Conservation (phyloP, 805 yeast species). For the Tetrapisispora iriomotensis region DNA sequence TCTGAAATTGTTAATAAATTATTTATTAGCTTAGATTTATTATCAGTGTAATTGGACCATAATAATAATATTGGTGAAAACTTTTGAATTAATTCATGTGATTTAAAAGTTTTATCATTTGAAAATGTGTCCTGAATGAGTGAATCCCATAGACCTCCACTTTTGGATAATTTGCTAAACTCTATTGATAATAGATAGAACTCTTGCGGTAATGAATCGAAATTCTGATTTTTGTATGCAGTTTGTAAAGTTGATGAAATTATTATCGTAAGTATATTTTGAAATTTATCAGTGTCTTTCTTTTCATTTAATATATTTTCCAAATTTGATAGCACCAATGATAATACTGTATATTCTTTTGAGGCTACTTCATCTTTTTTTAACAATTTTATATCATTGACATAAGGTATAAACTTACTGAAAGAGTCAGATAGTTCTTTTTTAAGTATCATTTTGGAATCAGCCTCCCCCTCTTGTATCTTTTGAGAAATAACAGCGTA, state of each 20-base stretch:
- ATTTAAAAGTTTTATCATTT: slow-evolving; percentile 33
- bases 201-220: slow-evolving; percentile 32
- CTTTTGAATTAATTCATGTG: slow-evolving; percentile 10
- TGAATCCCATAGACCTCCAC: slow-evolving; percentile 46
- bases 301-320: slow-evolving; percentile 19
- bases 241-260: slow-evolving; percentile 45
- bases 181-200: slow-evolving; percentile 38
- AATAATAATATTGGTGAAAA: slow-evolving; percentile 49
- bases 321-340: slow-evolving; percentile 10
- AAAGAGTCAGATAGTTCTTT: slow-evolving; percentile 46
- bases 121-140: slow-evolving; percentile 53
- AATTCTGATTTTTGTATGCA: slow-evolving; percentile 30
- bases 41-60: slow-evolving; percentile 53
- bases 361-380: slow-evolving; percentile 4
- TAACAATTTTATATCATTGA: slow-evolving; percentile 11
- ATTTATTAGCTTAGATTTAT: slow-evolving; percentile 39
- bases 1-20: slow-evolving; percentile 19
- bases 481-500: slow-evolving; percentile 45
- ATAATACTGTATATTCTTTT: neutral
- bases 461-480: slow-evolving; percentile 45
- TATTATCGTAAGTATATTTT: slow-evolving; percentile 31
- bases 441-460: slow-evolving; percentile 46
- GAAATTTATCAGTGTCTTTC: slow-evolving; percentile 45
- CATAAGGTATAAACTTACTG: slow-evolving; percentile 27
- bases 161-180: slow-evolving; percentile 16